Percentiles rank a stretch among this genome's conserved stretches.
phyloP scores from a whole-genome alignment of 768 basidiomycete species.

The Pisolithus marmoratus region DNA sequence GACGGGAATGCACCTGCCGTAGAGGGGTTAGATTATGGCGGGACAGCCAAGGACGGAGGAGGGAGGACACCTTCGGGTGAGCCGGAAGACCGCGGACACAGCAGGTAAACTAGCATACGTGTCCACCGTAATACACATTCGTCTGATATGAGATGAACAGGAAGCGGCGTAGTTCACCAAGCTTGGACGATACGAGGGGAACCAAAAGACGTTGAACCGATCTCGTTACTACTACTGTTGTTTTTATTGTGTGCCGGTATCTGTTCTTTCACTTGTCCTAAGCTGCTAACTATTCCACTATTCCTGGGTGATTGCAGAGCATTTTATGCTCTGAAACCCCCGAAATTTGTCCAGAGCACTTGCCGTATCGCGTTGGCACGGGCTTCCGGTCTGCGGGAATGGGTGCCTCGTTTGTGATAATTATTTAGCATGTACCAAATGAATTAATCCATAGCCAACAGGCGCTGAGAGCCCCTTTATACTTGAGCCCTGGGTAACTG shows the following conservation, averaged over 20 bases:
- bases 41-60: slow-evolving; percentile 40
- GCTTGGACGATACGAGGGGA: slow-evolving; percentile 59
- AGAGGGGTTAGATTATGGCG: slow-evolving; percentile 86
- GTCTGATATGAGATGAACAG: slow-evolving; percentile 29
- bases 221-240: slow-evolving; percentile 21
- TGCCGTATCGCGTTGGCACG: too few species aligned
- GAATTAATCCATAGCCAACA: too few species aligned
- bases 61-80: slow-evolving; percentile 57
- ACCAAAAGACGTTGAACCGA: slow-evolving; percentile 62
- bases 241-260: slow-evolving; percentile 20
- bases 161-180: slow-evolving; percentile 72
- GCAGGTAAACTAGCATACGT: slow-evolving; percentile 38
- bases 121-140: background rate
- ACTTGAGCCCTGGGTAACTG: background rate
- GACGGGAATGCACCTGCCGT: slow-evolving; percentile 82
- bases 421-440: too few species aligned
- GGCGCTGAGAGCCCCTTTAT: too few species aligned
- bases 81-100: slow-evolving; percentile 59
- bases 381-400: too few species aligned
- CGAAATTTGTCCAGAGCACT: too few species aligned
- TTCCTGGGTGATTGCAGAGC: background rate
- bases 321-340: too few species aligned
- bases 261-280: background rate
- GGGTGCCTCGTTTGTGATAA: too few species aligned
- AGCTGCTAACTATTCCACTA: background rate